Evolutionary conservation across 164 flowering plant genomes (phyloP), one percentile per base, ranked within the genome.

Genomic region (Santalum album): DNA sequence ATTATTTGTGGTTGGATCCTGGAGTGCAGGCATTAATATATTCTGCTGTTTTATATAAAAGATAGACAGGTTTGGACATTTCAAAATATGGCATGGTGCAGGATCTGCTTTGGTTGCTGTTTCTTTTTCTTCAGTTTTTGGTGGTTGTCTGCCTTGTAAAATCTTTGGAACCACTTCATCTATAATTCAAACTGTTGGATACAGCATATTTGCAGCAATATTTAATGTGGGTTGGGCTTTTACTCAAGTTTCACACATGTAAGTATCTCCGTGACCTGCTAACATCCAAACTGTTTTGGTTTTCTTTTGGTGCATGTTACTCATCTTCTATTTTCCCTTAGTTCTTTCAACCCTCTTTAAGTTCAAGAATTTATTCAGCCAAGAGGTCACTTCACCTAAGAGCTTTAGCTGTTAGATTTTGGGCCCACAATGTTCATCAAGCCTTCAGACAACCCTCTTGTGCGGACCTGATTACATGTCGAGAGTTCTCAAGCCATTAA

Each of bases 181-280:
- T 19, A 24, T 63, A n/a, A n/a, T 79, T 60, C 70, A 75, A 70
- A 91, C 94, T 19, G 56, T 84, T 61, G 76, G 95, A 1, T 91
- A 91, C 71, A 78, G 89, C 65, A 29, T 68, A 6, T 91, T 86
- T 75, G 95, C 90, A 27, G 90, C 96, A 51, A 78, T 91, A 65
- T 91, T 91, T 69, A 91, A 86, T 68, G 64, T 86, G 16, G 98
- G 98, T 23, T 91, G 96, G 96, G 96, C 98, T 69, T 92, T 88
- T 59, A 75, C 95, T 62, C 98, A 91, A 71, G 90, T 91, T 52
- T 84, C 98, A 56, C 98, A 91, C 68, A 88, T 91, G 96, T 91
- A 82, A 74, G 49, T 6, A 64, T 60, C 55, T 64, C 55, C 22
- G 24, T 51, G 6, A n/a, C n/a, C n/a, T n/a, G n/a, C n/a, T n/a